Base-by-base conservation (phyloP, 1,139 yeast species). In the Zygoascus meyerae region DNA sequence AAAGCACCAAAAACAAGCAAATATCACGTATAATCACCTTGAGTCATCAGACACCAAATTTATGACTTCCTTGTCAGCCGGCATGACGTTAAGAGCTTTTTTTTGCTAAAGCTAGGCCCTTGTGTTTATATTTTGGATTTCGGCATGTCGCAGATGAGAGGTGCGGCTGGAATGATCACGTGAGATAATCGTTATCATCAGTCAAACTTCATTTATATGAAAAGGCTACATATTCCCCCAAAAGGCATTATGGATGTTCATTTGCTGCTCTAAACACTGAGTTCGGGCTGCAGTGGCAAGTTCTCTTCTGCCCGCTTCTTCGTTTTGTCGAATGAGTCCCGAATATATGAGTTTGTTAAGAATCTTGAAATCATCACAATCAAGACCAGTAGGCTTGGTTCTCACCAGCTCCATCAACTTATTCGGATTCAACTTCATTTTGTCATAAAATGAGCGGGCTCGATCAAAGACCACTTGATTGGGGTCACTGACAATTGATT, bases 401-500 rank as follows among this genome's bases (percentile, higher is more conserved):
- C 51, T 50, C 16, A 57, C 53, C n/a, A 41, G 45, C 5, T 59
- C 63, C 41, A 62, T 36, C 15, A 61, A 52, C 15, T 48, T 48
- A 5, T 46, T 45, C 1, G 64, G 57, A 6, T 52, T 46, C 32
- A 43, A 67, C 51, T 75, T 78, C 47, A 72, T 69, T 48, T 78
- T 59, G 40, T 79, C 79, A 61, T 79, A 86, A 64, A 80, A 86
- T 8, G 69, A 64, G 4, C 83, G 67, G 0, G 86, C 74, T 36
- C 71, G 67, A 15, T 74, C 65, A 65, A 85, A 82, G 53, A 80
- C 78, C 6, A 83, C 79, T n/a, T 69, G 67, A 43, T 76, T 75
- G 0, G 86, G 81, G 44, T 75, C 73, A 16, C 68, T 64, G 55
- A 79, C 74, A 17, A 85, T 71, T 50, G 79, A 80, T 55, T 87